Conservation (phyloP, 805 yeast genomes). For the Torulaspora indica region DNA sequence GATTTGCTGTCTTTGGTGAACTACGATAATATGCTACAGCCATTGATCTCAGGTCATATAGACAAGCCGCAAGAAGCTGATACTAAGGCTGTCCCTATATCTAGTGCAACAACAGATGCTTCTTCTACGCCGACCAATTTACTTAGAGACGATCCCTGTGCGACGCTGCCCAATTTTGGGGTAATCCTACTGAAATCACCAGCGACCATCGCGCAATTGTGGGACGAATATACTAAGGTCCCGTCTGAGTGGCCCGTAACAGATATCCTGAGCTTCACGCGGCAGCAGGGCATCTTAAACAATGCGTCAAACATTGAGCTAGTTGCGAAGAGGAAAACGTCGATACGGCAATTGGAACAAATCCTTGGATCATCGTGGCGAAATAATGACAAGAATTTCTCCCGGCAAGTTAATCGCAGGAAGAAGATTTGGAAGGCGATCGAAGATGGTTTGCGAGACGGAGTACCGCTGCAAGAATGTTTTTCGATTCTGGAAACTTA, state of each 20-base stretch:
- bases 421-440: slow-evolving; percentile 33
- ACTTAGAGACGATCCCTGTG: slow-evolving; percentile 23
- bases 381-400: slow-evolving; percentile 31
- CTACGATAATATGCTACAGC: slow-evolving; percentile 2
- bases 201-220: slow-evolving; percentile 26
- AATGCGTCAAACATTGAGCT: slow-evolving; percentile 15
- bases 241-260: slow-evolving; percentile 30
- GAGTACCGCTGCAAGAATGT: slow-evolving; percentile 24
- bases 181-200: slow-evolving; percentile 32
- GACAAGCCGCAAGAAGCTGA: not conserved
- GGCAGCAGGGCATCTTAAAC: slow-evolving; percentile 15
- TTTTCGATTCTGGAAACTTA: slow-evolving; percentile 24
- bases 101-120: not conserved
- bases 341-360: slow-evolving; percentile 27
- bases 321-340: slow-evolving; percentile 21
- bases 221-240: slow-evolving; percentile 31
- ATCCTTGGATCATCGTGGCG: slow-evolving; percentile 31
- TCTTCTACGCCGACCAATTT: not conserved
- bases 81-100: not conserved
- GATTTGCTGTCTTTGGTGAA: slow-evolving; percentile 4
- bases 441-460: slow-evolving; percentile 28
- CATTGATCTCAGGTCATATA: not conserved
- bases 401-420: slow-evolving; percentile 33
- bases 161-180: slow-evolving; percentile 26
- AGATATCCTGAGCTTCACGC: slow-evolving; percentile 22